Conservation (phyloP, 345 rosid genomes). For the Sapria himalayana region DNA sequence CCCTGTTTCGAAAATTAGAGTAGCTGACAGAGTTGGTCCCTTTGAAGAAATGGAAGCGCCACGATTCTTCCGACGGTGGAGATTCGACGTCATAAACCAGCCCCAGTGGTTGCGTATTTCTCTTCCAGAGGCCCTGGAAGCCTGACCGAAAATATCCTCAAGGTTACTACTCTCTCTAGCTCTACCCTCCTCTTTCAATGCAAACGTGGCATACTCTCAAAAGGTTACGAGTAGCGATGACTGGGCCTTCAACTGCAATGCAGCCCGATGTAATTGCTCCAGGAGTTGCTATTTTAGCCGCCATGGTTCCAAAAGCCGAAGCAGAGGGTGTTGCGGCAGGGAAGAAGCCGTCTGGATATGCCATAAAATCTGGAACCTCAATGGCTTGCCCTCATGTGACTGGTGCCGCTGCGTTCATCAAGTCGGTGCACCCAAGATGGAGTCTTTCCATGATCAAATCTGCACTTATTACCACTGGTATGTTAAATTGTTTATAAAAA, state of each 20-base stretch:
- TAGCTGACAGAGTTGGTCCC: too few relatives aligned
- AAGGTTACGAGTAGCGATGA: too few relatives aligned
- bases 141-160: constrained; percentile 51
- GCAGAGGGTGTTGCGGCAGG: constrained; percentile 12
- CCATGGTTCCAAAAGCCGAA: constrained; percentile 22
- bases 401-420: constrained; percentile 49
- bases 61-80: constrained; percentile 28
- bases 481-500: too few relatives aligned
- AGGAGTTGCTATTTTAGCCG: constrained; percentile 61
- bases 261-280: constrained; percentile 86
- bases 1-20: too few relatives aligned
- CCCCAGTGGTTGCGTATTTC: constrained; percentile 62
- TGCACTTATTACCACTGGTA: constrained; percentile 68
- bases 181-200: background rate
- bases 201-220: too few relatives aligned
- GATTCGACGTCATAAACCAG: constrained; percentile 26
- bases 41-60: constrained; percentile 30
- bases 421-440: constrained; percentile 34
- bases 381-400: constrained; percentile 83
- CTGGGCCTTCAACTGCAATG: background rate
- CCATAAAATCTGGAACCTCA: constrained; percentile 51
- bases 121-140: constrained; percentile 66
- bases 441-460: constrained; percentile 54
- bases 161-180: constrained; percentile 20
- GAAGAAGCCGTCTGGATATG: constrained; percentile 18